phyloP scores from a whole-genome alignment of 2,329 filamentous ascomycete species.

The Coleophoma eucalyptorum region DNA sequence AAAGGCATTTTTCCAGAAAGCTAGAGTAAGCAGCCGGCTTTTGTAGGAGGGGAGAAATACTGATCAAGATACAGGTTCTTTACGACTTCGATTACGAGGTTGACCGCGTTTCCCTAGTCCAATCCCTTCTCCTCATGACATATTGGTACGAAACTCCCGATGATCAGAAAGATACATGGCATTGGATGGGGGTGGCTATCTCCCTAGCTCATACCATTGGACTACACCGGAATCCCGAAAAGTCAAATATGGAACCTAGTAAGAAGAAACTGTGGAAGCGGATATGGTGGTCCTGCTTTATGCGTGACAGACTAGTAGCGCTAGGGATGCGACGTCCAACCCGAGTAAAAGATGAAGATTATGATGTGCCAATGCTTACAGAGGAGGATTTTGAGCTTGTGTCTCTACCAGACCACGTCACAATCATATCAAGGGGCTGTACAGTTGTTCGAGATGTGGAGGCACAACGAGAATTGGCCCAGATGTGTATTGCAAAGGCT shows the following conservation, averaged over 20 bases:
- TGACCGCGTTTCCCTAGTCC: conserved; percentile 83
- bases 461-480: conserved; percentile 74
- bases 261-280: conserved; percentile 87
- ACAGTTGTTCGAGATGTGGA: conserved; percentile 64
- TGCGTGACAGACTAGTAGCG: conserved; percentile 88
- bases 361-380: conserved; percentile 86
- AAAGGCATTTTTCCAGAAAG: conserved; percentile 85
- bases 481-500: conserved; percentile 89
- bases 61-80: conserved; percentile 52
- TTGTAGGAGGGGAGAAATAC: conserved; percentile 1
- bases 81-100: conserved; percentile 96
- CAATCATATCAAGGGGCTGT: conserved; percentile 67
- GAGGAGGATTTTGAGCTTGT: conserved; percentile 81
- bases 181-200: conserved; percentile 96
- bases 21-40: conserved; percentile 57
- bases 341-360: conserved; percentile 88
- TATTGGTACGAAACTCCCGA: conserved; percentile 98
- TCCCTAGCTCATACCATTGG: conserved; percentile 92
- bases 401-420: conserved; percentile 62
- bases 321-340: conserved; percentile 92
- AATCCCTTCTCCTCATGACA: conserved; percentile 86
- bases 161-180: conserved; percentile 97
- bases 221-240: conserved; percentile 79
- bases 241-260: conserved; percentile 68
- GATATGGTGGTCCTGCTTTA: conserved; percentile 98